Evolutionary conservation across 75 land plant species (phyloP).

Genomic region (Pinus albicaulis): DNA sequence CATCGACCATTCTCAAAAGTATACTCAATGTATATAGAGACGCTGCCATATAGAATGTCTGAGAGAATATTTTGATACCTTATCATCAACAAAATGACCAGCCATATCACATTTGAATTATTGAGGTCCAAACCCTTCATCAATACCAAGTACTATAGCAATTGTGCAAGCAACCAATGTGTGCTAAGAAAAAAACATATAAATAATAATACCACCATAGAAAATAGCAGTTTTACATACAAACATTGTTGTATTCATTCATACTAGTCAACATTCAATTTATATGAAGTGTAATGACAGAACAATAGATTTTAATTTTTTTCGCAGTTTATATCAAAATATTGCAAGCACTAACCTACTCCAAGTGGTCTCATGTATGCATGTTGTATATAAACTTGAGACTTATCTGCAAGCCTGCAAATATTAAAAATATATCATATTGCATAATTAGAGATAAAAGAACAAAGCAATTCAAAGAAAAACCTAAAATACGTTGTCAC

Average conservation of each 20-base stretch:
- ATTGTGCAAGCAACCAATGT: conserved; percentile 28
- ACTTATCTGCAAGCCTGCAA: conserved; percentile 91
- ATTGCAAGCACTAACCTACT: conserved; percentile 54
- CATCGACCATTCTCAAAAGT: neutral
- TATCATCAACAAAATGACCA: conserved; percentile 91
- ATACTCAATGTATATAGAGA: neutral
- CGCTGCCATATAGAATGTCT: neutral
- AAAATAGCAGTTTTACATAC: neutral
- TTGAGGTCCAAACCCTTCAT: conserved; percentile 87
- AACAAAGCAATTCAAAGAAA: neutral
- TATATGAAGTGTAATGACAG: neutral
- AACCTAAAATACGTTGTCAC: too few relatives aligned
- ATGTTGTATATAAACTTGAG: conserved; percentile 94
- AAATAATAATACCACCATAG: neutral
- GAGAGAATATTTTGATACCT: conserved; percentile 31
- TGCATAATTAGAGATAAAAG: neutral
- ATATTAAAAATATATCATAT: neutral
- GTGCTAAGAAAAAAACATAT: neutral
- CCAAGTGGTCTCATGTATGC: conserved; percentile 98
- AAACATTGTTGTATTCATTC: neutral
- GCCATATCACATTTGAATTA: conserved; percentile 93
- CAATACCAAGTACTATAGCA: conserved; percentile 90
- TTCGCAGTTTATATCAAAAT: neutral
- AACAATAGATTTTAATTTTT: neutral
- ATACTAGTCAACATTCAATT: neutral